These are phyloP conservation scores for Kluyveromyces lactis DNA, from an alignment of 805 yeast genomes.

Conservation along the genomic window DNA sequence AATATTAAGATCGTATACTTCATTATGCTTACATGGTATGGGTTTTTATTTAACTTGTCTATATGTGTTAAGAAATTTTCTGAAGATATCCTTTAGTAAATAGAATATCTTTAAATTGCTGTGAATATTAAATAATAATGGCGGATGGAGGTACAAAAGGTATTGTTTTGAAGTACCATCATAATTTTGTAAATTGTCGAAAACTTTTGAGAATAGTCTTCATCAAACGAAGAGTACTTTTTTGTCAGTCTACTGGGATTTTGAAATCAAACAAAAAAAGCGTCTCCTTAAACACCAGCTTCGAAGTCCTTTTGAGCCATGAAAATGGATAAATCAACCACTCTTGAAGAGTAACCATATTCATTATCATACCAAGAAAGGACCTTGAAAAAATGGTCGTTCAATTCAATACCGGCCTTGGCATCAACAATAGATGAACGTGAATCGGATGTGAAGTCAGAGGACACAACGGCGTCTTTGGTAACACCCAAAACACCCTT, in stretches of 20 bases:
- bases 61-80: background rate
- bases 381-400: constrained; percentile 84
- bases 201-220: too few relatives aligned
- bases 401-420: constrained; percentile 80
- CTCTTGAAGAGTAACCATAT: constrained; percentile 94
- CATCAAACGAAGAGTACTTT: too few relatives aligned
- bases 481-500: constrained; percentile 86
- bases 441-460: constrained; percentile 77
- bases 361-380: constrained; percentile 95
- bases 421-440: constrained; percentile 89
- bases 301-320: constrained; percentile 44
- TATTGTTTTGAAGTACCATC: too few relatives aligned
- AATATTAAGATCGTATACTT: background rate
- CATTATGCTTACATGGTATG: constrained; percentile 1
- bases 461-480: constrained; percentile 84
- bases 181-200: too few relatives aligned
- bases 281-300: constrained; percentile 3
- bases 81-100: background rate
- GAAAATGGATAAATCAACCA: constrained; percentile 79
- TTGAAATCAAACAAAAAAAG: too few relatives aligned
- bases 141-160: too few relatives aligned
- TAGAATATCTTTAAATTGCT: background rate
- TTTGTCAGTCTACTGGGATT: too few relatives aligned
- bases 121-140: background rate
- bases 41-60: background rate